Base-by-base conservation (phyloP, 495 filamentous ascomycete genomes). In the Cairneyella variabilis region DNA sequence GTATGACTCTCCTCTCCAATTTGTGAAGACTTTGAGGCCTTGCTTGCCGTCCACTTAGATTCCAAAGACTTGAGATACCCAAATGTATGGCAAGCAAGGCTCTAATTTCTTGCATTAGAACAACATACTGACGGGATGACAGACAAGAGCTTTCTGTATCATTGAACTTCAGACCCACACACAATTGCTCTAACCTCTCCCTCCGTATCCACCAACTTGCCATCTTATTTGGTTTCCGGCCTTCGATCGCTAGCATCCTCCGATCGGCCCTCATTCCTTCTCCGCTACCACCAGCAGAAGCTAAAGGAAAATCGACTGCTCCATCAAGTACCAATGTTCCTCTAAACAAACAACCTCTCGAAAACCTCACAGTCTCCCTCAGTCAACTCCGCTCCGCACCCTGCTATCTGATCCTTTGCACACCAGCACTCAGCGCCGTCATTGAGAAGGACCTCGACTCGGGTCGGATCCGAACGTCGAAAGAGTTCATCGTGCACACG, bases 131-230 rank as follows among this genome's bases (percentile, higher is more conserved):
- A 54, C 36, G 12, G n/a, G 3, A 37, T 3, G n/a, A 40, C 27
- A 68, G 70, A 41, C 49, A 64, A 49, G 67, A 72, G 2, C 68
- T 88, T 2, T 84, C 80, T 47, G 54, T 81, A 4, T 83, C 78
- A 16, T 70, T 88, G n/a, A 88, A 88, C 64, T 83, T 83, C 55
- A 74, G 84, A 10, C 73, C 80, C 5, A 72, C 70, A 42, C 81
- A 86, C 65, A 70, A 78, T 36, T 63, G 65, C 8, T 67, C 65
- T 14, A 63, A 37, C 14, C 20, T 44, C 11, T 38, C 50, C 14
- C 54, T 61, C 11, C 57, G 59, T 3, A 45, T 68, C 26, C 79
- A 84, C 56, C 71, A 79, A 52, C 20, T 78, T 3, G 63, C 80
- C 11, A 77, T 86, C 7, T 67, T 86, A 2, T 64, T 86, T 0